These are phyloP conservation scores for Alternaria viburni DNA, from an alignment of 2,329 filamentous ascomycete genomes.

Conservation along the genomic window DNA sequence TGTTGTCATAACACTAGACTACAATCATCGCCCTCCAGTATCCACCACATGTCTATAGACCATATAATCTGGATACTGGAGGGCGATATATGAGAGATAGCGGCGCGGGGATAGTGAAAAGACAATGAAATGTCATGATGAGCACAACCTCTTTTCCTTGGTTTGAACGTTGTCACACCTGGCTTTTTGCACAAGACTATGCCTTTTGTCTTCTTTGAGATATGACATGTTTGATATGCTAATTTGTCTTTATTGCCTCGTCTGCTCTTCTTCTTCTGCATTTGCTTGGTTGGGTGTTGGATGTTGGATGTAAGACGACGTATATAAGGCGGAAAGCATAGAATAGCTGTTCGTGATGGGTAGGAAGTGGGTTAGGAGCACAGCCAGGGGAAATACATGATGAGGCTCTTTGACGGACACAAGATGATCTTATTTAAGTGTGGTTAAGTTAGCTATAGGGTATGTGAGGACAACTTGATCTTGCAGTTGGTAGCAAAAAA, in stretches of 20 bases:
- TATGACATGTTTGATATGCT: fast-evolving
- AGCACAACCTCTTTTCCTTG: background rate
- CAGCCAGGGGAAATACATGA: background rate
- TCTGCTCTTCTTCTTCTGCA: background rate
- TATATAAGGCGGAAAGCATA: background rate
- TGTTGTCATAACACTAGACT: background rate
- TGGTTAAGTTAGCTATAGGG: background rate
- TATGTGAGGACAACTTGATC: background rate
- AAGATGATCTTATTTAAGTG: fast-evolving
- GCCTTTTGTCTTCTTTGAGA: background rate
- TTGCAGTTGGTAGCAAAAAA: fast-evolving
- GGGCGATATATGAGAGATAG: background rate
- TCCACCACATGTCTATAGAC: background rate
- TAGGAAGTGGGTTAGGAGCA: background rate
- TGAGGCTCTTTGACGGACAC: background rate
- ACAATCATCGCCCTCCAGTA: background rate
- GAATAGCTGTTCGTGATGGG: background rate
- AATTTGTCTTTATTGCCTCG: background rate
- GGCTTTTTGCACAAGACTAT: background rate
- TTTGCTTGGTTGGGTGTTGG: background rate
- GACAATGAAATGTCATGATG: background rate
- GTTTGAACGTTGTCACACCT: background rate
- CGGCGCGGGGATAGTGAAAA: background rate
- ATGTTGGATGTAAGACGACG: background rate
- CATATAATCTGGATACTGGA: background rate